Conservation (phyloP, 352 stramenopile species). For the Peronospora farinosa region DNA sequence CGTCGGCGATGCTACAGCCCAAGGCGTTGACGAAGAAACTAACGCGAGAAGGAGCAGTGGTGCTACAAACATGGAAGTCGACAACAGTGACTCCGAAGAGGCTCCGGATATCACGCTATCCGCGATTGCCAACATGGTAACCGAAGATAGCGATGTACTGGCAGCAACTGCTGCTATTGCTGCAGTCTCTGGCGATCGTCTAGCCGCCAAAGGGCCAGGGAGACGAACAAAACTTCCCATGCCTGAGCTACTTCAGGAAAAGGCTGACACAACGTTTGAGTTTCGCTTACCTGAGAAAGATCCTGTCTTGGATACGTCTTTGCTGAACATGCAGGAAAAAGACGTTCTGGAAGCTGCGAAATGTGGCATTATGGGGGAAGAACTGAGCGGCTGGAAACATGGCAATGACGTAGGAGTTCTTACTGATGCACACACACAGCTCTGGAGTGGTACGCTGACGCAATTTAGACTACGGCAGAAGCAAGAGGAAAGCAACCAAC, state of each 20-base stretch:
- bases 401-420: slow-evolving; percentile 73
- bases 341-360: slow-evolving; percentile 54
- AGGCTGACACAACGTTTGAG: slow-evolving; percentile 43
- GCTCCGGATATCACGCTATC: slow-evolving; percentile 70
- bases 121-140: slow-evolving; percentile 83
- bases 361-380: slow-evolving; percentile 62
- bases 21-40: slow-evolving; percentile 26
- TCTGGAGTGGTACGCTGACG: slow-evolving; percentile 73
- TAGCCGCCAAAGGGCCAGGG: slow-evolving; percentile 39
- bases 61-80: slow-evolving; percentile 71
- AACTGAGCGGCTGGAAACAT: slow-evolving; percentile 51
- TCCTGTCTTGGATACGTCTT: slow-evolving; percentile 47
- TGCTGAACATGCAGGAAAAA: slow-evolving; percentile 51
- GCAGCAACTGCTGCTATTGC: slow-evolving; percentile 43
- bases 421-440: slow-evolving; percentile 51
- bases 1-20: slow-evolving; percentile 17
- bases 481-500: slow-evolving; percentile 39
- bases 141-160: slow-evolving; percentile 71
- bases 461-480: slow-evolving; percentile 57
- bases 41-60: slow-evolving; percentile 21
- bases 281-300: slow-evolving; percentile 65
- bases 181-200: slow-evolving; percentile 29
- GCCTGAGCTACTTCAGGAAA: slow-evolving; percentile 26
- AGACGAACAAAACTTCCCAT: slow-evolving; percentile 25
- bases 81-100: slow-evolving; percentile 76